Conservation (phyloP, 2,329 filamentous ascomycete genomes). For the Emergomyces africanus region DNA sequence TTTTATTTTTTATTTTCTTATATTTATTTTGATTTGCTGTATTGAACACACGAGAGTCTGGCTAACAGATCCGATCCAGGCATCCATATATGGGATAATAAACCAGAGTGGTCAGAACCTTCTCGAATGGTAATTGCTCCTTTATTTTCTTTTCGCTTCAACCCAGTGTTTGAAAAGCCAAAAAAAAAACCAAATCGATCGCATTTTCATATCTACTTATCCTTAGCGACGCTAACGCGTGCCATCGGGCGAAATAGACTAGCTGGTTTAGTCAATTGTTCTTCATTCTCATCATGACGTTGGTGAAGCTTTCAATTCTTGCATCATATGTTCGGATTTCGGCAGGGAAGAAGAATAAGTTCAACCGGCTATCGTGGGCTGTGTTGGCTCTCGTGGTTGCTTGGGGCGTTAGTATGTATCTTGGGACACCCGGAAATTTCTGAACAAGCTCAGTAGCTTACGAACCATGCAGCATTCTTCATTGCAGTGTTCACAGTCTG, state of each 20-base stretch:
- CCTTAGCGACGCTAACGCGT: neutral
- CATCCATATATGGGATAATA: conserved; percentile 11
- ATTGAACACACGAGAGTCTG: neutral
- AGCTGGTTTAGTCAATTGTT: conserved; percentile 10
- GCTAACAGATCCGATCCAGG: conserved; percentile 2
- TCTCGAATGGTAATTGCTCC: conserved; percentile 7
- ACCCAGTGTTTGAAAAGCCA: neutral
- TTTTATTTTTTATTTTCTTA: no score
- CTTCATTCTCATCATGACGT: conserved; percentile 8
- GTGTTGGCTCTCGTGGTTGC: conserved; percentile 5
- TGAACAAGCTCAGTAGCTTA: neutral
- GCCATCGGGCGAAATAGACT: conserved; percentile 4
- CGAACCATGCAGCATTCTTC: conserved; percentile 6
- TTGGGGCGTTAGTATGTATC: conserved; percentile 9
- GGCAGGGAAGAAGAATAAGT: neutral
- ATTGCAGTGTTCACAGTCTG: conserved; percentile 8
- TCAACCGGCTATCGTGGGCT: conserved; percentile 6
- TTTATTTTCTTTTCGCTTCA: neutral
- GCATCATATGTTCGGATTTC: conserved; percentile 10
- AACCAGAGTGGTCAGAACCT: conserved; percentile 4
- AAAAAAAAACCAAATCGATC: neutral
- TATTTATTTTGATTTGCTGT: neutral
- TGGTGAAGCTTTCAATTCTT: conserved; percentile 11
- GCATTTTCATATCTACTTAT: neutral
- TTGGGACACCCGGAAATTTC: neutral